Base-by-base conservation (phyloP, 1,139 yeast genomes). In the Geotrichum phurueaensis region DNA sequence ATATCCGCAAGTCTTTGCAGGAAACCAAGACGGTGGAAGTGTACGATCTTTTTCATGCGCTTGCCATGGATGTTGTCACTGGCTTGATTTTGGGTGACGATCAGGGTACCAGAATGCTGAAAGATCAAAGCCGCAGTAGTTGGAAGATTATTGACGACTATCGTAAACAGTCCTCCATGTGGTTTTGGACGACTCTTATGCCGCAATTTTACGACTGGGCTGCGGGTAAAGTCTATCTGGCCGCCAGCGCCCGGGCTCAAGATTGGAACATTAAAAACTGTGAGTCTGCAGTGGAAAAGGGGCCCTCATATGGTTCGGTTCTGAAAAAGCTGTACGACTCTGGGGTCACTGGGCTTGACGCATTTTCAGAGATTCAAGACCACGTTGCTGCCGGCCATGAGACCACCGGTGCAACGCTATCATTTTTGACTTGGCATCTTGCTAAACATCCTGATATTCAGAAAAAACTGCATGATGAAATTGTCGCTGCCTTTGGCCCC, bases 341-440 rank as follows among this genome's bases (percentile, higher is more conserved):
- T 1, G 74, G 74, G 1, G 63, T 75, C 9, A 64, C 62, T 3
- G 72, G 70, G n/a, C 62, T 66, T 57, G 68, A 69, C 12, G 77
- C 80, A 4, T 78, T 78, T n/a, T 74, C 80, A 29, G 84, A 81
- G 63, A 67, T 77, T 31, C 78, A 76, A 60, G 84, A 81, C 63
- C 84, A 81, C 65, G 72, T 80, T 52, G 81, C 82, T 59, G 94
- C 94, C 0, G 94, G 94, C 2, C 91, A 86, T 68, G 89, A 86
- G 69, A 86, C 94, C 1, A 86, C 92, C 0, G 91, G 89, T 0
- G 81, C 84, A 3, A 85, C 86, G 20, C 71, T 86, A 61, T 77
- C 89, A 0, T 86, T 81, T 69, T 72, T 84, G 58, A 77, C 83
- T 13, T 86, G 84, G 75, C 84, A 84, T 67, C 70, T 86, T 56